These are phyloP conservation scores for Curvularia hawaiiensis DNA, from an alignment of 2,329 filamentous ascomycete species.

Conservation along the genomic window DNA sequence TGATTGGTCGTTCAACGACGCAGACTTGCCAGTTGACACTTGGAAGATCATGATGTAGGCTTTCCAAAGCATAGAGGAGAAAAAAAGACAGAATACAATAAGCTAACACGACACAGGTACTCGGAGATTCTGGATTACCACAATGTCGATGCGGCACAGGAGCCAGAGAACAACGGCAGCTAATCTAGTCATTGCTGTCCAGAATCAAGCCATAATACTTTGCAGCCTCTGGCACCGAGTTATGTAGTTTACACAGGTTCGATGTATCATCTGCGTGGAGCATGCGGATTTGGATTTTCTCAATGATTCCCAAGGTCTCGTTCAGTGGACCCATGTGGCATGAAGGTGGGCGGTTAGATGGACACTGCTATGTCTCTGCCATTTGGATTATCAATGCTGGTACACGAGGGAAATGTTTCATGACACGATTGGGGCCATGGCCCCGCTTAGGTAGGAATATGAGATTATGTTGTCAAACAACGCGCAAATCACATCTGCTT, in stretches of 20 bases:
- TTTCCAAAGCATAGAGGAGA: not conserved
- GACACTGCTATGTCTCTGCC: slow-evolving; percentile 17
- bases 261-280: slow-evolving; percentile 22
- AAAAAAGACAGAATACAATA: not conserved
- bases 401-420: slow-evolving; percentile 17
- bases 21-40: slow-evolving; percentile 95
- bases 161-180: slow-evolving; percentile 42
- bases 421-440: slow-evolving; percentile 9
- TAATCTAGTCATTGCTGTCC: slow-evolving; percentile 20
- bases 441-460: slow-evolving; percentile 21
- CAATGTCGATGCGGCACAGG: slow-evolving; percentile 76
- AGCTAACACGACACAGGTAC: slow-evolving; percentile 68
- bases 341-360: slow-evolving; percentile 24
- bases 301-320: slow-evolving; percentile 26
- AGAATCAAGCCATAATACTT: slow-evolving; percentile 17
- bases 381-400: slow-evolving; percentile 21
- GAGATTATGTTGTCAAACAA: slow-evolving; percentile 16
- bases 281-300: slow-evolving; percentile 20
- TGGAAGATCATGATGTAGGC: slow-evolving; percentile 99
- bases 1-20: slow-evolving; percentile 99
- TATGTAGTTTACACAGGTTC: slow-evolving; percentile 17
- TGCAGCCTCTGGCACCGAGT: slow-evolving; percentile 18
- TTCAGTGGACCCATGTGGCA: slow-evolving; percentile 18
- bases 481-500: not conserved
- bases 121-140: slow-evolving; percentile 99